Base-by-base conservation (phyloP, 331 rosid genomes). In the Malus hybrid region DNA sequence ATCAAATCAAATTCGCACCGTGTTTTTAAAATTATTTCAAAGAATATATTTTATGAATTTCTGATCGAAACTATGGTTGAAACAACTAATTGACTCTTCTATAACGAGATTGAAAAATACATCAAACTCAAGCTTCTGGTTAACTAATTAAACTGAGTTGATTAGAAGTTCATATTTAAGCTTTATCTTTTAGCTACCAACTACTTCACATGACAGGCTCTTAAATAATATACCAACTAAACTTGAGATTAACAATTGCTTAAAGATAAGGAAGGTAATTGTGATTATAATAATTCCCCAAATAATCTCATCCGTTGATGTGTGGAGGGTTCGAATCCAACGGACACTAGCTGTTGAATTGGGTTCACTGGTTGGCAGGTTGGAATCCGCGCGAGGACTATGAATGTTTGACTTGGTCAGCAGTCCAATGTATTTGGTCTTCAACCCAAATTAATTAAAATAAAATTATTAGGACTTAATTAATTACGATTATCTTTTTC, bases 301-400 rank as follows among this genome's bases (percentile, higher is more conserved):
- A 66, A 66, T 13, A 7, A 66, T 79, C 64, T 67, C 18, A 46
- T 18, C 80, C 80, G 69, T 80, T 10, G 76, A 74, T 70, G 12
- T 66, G 24, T 10, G 71, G 66, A 69, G 34, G 69, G 84, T 22
- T 62, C 59, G 29, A 85, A 84, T 78, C 60, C 46, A 22, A 33
- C 3, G 12, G 50, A 65, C 76, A 65, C 27, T 63, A 57, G 77
- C 83, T 63, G 88, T 82, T 83, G 89, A 70, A 87, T 88, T 16
- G 82, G 71, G 90, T 79, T 88, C 86, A 85, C 80, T 79, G 28
- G 79, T 69, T 69, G 82, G 76, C 61, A 63, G 60, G 57, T 65
- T 59, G 31, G 46, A 76, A 61, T 71, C 11, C 32, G 3, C 3
- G 39, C 2, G 7, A 29, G 15, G 7, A 65, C 69, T 6, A 1